Evolutionary conservation across 345 rosid species (phyloP).

Genomic region (Kernera saxatilis): DNA sequence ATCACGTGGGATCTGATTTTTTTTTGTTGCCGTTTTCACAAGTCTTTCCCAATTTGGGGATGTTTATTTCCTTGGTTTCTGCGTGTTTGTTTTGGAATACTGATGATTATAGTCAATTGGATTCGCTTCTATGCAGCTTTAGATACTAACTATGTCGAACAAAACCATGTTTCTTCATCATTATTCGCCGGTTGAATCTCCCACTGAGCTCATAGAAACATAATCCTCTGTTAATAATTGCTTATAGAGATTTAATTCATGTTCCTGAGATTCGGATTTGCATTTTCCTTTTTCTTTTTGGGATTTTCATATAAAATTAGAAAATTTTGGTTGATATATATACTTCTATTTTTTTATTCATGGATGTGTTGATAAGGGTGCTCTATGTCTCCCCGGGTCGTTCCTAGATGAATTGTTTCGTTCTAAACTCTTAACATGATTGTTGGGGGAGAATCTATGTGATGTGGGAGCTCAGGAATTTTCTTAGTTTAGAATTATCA

Average conservation of each 20-base stretch:
- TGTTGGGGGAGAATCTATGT: neutral
- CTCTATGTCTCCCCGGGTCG: neutral
- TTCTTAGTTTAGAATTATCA: neutral
- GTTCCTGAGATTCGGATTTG: neutral
- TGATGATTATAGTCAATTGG: neutral
- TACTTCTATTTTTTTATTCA: too few relatives aligned
- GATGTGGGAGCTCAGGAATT: neutral
- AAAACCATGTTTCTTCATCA: neutral
- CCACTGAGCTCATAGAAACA: neutral
- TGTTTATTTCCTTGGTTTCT: neutral
- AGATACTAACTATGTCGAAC: neutral
- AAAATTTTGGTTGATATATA: neutral
- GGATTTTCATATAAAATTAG: neutral
- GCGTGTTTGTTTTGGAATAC: neutral
- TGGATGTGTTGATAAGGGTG: neutral
- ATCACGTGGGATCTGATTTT: constrained; percentile 32
- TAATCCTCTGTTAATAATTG: neutral
- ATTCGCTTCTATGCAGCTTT: neutral
- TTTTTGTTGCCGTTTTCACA: constrained; percentile 19
- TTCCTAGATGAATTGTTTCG: neutral
- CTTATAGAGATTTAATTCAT: neutral
- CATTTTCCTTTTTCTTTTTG: neutral
- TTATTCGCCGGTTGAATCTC: neutral
- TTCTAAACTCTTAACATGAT: neutral
- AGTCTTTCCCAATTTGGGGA: constrained; percentile 23